Percentiles rank a stretch among this genome's conserved stretches.
phyloP scores from a whole-genome alignment of 352 stramenopile species.

The Blastocystis sp. region DNA sequence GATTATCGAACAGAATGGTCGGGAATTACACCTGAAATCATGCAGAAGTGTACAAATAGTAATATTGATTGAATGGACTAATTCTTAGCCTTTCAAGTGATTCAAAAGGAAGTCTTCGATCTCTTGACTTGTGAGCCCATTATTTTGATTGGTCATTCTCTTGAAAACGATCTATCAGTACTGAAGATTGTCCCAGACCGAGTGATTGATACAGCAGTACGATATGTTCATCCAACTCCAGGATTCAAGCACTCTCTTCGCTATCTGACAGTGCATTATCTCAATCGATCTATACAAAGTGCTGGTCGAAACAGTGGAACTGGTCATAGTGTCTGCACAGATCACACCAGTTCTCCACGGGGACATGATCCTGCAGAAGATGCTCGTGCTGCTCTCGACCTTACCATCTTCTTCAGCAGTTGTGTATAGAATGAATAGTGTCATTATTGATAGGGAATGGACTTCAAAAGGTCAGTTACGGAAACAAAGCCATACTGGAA shows the following conservation, averaged over 20 bases:
- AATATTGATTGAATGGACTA: not conserved
- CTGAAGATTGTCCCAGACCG: constrained; percentile 17
- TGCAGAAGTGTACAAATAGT: constrained; percentile 16
- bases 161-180: constrained; percentile 46
- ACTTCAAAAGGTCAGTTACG: not conserved
- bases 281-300: constrained; percentile 16
- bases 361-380: constrained; percentile 38
- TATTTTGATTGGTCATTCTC: constrained; percentile 43
- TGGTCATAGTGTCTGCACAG: too few species aligned
- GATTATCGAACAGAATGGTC: constrained; percentile 50
- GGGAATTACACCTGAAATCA: constrained; percentile 15
- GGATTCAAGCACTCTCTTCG: constrained; percentile 32
- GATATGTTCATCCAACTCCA: constrained; percentile 15
- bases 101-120: constrained; percentile 1
- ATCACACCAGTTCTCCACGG: too few species aligned
- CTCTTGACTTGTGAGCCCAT: not conserved
- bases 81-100: not conserved
- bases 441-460: not conserved
- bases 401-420: not conserved
- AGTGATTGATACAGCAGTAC: constrained; percentile 47
- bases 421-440: not conserved
- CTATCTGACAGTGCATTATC: constrained; percentile 2
- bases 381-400: constrained; percentile 17
- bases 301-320: not conserved
- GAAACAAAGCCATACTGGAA: not conserved